phyloP scores from a whole-genome alignment of 73 alveolate genomes.

The Paramecium sonneborni region DNA sequence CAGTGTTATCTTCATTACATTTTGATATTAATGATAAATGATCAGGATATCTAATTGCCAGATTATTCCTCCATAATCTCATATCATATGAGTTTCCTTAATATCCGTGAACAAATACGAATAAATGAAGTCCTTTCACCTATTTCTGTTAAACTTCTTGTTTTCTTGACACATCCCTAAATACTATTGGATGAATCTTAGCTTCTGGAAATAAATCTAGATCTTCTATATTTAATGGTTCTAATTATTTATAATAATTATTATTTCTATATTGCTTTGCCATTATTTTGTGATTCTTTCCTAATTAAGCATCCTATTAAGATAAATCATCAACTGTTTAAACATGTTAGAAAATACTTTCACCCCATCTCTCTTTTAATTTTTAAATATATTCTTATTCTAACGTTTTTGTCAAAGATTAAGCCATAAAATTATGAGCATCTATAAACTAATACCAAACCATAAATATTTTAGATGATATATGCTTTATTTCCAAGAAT shows the following conservation, averaged over 20 bases:
- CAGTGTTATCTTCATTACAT: conserved; percentile 95
- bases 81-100: conserved; percentile 97
- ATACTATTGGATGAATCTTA: conserved; percentile 77
- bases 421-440: neutral
- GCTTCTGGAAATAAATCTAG: conserved; percentile 72
- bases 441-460: conserved; percentile 51
- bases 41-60: conserved; percentile 89
- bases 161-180: conserved; percentile 77
- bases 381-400: conserved; percentile 55
- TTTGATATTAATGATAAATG: conserved; percentile 86
- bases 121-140: conserved; percentile 85
- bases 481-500: neutral
- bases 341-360: conserved; percentile 72
- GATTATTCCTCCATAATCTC: conserved; percentile 91
- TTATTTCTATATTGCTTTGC: conserved; percentile 71
- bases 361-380: conserved; percentile 79
- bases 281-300: conserved; percentile 60
- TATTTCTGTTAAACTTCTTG: neutral
- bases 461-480: conserved; percentile 15
- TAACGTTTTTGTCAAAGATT: neutral
- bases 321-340: conserved; percentile 71
- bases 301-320: conserved; percentile 65
- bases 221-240: conserved; percentile 70
- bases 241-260: conserved; percentile 59
- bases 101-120: conserved; percentile 97